These are phyloP conservation scores for Metschnikowia lachancei DNA, from an alignment of 805 yeast genomes.

Conservation along the genomic window DNA sequence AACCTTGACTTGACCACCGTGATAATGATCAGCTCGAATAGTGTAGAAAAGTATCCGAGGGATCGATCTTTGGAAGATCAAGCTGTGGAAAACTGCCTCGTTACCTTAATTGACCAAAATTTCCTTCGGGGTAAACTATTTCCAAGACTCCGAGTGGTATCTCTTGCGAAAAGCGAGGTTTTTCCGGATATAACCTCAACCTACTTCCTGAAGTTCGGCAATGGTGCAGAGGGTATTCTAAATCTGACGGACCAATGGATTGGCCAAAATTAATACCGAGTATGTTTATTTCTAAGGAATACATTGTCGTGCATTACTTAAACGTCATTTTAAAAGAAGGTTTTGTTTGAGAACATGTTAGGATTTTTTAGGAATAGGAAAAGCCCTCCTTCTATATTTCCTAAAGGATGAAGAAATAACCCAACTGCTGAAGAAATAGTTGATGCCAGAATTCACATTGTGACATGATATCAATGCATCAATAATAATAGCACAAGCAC, in stretches of 20 bases:
- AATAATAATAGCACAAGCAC: too few relatives aligned
- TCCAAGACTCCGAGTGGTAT: slow-evolving; percentile 37
- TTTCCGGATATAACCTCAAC: slow-evolving; percentile 34
- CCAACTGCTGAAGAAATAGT: too few relatives aligned
- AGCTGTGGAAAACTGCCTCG: slow-evolving; percentile 49
- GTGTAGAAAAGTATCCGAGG: neutral
- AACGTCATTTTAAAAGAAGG: too few relatives aligned
- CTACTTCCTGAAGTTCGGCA: slow-evolving; percentile 21
- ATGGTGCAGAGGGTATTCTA: slow-evolving; percentile 16
- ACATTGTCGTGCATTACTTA: too few relatives aligned
- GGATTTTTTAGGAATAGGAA: too few relatives aligned
- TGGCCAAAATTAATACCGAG: slow-evolving; percentile 1
- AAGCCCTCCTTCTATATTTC: too few relatives aligned
- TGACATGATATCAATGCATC: too few relatives aligned
- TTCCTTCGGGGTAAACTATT: slow-evolving; percentile 52
- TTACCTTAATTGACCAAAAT: slow-evolving; percentile 52
- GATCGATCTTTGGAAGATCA: slow-evolving; percentile 30
- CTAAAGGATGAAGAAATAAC: too few relatives aligned
- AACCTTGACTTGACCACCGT: slow-evolving; percentile 13
- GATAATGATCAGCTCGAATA: slow-evolving; percentile 3
- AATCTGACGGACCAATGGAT: slow-evolving; percentile 19
- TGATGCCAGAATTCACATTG: too few relatives aligned
- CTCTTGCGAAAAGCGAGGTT: slow-evolving; percentile 43
- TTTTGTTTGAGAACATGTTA: too few relatives aligned
- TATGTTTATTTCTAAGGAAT: neutral